Base-by-base conservation (phyloP, 441 rosid genomes). In the Pelargonium fulgidum region DNA sequence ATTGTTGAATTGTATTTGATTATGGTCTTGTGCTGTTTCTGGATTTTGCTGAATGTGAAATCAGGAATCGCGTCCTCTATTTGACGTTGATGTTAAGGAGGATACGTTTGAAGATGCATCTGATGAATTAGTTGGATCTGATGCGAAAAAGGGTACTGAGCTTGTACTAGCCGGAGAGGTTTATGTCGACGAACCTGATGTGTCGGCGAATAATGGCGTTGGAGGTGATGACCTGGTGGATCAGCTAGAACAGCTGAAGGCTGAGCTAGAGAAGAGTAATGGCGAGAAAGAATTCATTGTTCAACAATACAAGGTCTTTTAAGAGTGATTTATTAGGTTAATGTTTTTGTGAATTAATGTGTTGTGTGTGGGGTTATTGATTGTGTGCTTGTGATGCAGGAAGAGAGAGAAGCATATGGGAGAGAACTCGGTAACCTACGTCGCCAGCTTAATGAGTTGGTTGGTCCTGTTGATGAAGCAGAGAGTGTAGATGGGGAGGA, bases 61-160 rank as follows among this genome's bases (percentile, higher is more conserved):
- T 39, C 45, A 63, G 66, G 45, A 24, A 33, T 14, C 8, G 8
- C 64, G 45, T 20, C 33, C 9, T 54, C 65, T 54, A 10, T 64
- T 64, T 64, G 72, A 75, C 3, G 78, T 62, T 64, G 75, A 64
- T 3, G 72, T 69, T 12, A 93, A 78, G 76, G 97, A 93, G 65
- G 99, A 93, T 70, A 84, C 85, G 96, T 93, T 93, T 74, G 87
- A 82, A 36, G 99, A 93, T 85, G 99, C 99, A 12, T 48, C 87
- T 0, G 98, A 93, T 20, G 97, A 88, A 73, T 75, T 88, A 73
- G 84, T 81, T 72, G 76, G 56, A 17, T 79, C 48, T 41, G 66
- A 84, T 33, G 71, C 7, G 73, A 79, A 72, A 14, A 61, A 12
- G 64, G 24, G 68, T 33, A 14, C 72, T 63, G 75, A 75, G 64